Base-by-base conservation (phyloP, 163 green algal species). In the Chlorella variabilis region DNA sequence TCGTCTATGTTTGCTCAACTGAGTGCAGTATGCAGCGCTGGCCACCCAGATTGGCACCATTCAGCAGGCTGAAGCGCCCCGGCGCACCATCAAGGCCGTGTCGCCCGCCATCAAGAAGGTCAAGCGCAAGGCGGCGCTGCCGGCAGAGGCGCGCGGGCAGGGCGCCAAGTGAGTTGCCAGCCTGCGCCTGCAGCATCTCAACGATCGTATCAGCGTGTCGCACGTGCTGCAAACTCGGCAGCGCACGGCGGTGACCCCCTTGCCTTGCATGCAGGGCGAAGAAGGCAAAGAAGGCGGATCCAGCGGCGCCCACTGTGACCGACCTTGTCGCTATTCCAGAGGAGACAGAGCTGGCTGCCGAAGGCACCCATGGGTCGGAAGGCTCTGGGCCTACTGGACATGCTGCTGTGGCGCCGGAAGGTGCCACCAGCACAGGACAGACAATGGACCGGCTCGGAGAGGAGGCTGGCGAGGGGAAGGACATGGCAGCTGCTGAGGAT, bases 11-110 rank as follows among this genome's bases (percentile, higher is more conserved):
- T n/a, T n/a, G n/a, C 51, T 27, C 69, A 18, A 13, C 21, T 77
- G 54, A 6, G 9, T 87, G 74, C 85, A 88, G 71, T 94, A 92
- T 45, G 90, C 89, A 7, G 86, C 88, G 23, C 54, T 88, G 49
- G 91, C 91, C 41, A 86, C 82, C 9, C 88, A 92, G 84, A 94
- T 94, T 58, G 80, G 88, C 73, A 93, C 85, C n/a, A 78, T 90
- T 34, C 82, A 85, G 58, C 77, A 83, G 59, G 71, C 82, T 3
- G 80, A 87, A 27, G 75, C 81, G 29, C 84, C 80, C 7, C 54
- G 74, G 0, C 70, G 83, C 56, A 81, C 42, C 29, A 82, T 87
- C 56, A 84, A 85, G 70, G 80, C 85, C 21, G 77, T 81, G 20
- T 85, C 54, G 41, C 85, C 85, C 1, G 78, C 67, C 48, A 71